Base-by-base conservation (phyloP, 1,139 yeast genomes). In the Kazachstania sp. region DNA sequence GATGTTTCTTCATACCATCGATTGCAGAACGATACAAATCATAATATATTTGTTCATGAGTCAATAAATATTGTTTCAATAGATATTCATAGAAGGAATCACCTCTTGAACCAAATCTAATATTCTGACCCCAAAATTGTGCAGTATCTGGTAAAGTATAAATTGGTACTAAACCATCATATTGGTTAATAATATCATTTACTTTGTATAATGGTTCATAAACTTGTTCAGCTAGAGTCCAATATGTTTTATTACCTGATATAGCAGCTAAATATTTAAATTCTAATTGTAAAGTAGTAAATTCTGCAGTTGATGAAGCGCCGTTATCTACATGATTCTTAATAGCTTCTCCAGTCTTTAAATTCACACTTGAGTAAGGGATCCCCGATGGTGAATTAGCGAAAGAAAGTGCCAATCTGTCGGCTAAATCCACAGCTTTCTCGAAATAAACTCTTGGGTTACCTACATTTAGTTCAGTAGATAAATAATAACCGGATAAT, bases 21-120 rank as follows among this genome's bases (percentile, higher is more conserved):
- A 85, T 83, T 0, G 95, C 73, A 64, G 83, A 86, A 52, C 81
- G 77, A 65, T 86, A 88, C 83, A 88, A 42, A n/a, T 83, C 39
- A 74, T 77, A 66, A 76, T 73, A 71, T 79, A 87, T 15, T 48
- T 71, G 65, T 58, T 77, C 75, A 49, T 75, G 75, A 1, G 97
- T 86, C 64, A 86, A 92, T 54, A 90, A 69, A 62, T 82, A 86
- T 66, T 88, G 96, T 65, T 90, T 90, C 56, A 88, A 72, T 46
- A 90, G 71, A 64, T 87, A 88, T 66, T 90, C 97, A 60, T 90
- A 90, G 64, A 88, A 90, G 1, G 96, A 86, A 64, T 88, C 97
- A 44, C 95, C 97, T 57, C 96, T 74, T 1, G 95, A 85, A 0
- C 97, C 97, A 49, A 90, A 69, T 53, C 96, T 75, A 51, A 90